phyloP scores from a whole-genome alignment of 2,329 filamentous ascomycete species.

The Orbilia ellipsospora region DNA sequence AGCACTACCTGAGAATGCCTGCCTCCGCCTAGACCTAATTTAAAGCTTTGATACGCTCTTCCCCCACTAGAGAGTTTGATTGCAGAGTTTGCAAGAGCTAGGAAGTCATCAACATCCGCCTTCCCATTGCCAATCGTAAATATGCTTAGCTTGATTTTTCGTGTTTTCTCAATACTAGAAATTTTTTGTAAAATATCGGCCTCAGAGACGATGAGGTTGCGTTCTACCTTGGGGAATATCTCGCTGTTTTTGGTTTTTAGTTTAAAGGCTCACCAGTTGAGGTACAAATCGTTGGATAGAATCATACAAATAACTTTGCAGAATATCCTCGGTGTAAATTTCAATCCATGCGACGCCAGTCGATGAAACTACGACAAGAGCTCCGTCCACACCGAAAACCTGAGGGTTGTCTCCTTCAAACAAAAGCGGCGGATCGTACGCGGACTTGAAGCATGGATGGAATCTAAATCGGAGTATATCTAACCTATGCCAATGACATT shows the following conservation, averaged over 20 bases:
- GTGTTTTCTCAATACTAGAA: slow-evolving; percentile 78
- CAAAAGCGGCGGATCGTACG: slow-evolving; percentile 72
- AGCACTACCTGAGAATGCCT: slow-evolving; percentile 78
- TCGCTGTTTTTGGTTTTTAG: slow-evolving; percentile 18
- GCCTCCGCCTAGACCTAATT: slow-evolving; percentile 77
- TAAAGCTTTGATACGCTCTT: slow-evolving; percentile 78
- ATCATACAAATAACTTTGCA: slow-evolving; percentile 84
- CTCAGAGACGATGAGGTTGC: slow-evolving; percentile 80
- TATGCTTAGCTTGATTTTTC: slow-evolving; percentile 76
- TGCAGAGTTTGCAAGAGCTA: slow-evolving; percentile 76
- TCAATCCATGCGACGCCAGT: slow-evolving; percentile 88
- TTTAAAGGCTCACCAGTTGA: slow-evolving; percentile 69
- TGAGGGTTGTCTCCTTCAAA: slow-evolving; percentile 56
- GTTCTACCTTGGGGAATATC: slow-evolving; percentile 67
- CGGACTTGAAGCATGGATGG: slow-evolving; percentile 88
- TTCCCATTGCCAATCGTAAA: slow-evolving; percentile 80
- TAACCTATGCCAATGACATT: slow-evolving; percentile 90
- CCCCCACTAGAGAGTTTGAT: slow-evolving; percentile 81
- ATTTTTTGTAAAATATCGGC: slow-evolving; percentile 75
- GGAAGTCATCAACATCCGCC: slow-evolving; percentile 81
- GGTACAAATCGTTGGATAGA: slow-evolving; percentile 61
- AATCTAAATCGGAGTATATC: slow-evolving; percentile 88
- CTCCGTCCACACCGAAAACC: slow-evolving; percentile 71
- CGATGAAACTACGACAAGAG: slow-evolving; percentile 79
- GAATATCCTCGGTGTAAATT: slow-evolving; percentile 85